These are phyloP conservation scores for Sicyos edulis DNA, from an alignment of 306 rosid genomes.

Conservation along the genomic window DNA sequence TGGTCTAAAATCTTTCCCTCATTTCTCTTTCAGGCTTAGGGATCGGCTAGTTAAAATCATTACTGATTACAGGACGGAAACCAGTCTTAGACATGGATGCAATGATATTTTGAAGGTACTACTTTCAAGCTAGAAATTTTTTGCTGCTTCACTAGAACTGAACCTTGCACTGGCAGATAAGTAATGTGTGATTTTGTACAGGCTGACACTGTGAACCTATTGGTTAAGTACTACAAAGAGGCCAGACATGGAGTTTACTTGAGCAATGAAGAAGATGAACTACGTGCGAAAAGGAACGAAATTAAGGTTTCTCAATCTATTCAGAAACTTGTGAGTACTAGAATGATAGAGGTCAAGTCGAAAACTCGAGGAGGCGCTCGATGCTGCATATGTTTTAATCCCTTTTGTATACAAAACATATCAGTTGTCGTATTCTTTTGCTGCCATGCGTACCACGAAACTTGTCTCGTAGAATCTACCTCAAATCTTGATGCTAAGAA, in stretches of 20 bases:
- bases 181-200: conserved; percentile 34
- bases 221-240: conserved; percentile 80
- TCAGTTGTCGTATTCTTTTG: conserved; percentile 81
- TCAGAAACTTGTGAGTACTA: conserved; percentile 45
- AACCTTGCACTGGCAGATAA: background rate
- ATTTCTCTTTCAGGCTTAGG: conserved; percentile 59
- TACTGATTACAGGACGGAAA: conserved; percentile 94
- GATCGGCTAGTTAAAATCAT: conserved; percentile 88
- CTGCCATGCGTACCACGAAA: conserved; percentile 46
- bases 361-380: conserved; percentile 88
- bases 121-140: background rate
- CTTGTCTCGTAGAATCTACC: conserved; percentile 78
- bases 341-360: conserved; percentile 55
- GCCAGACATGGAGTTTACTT: conserved; percentile 77
- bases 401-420: conserved; percentile 67
- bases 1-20: conserved; percentile 10
- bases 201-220: conserved; percentile 88
- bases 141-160: background rate
- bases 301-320: conserved; percentile 37
- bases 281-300: conserved; percentile 49
- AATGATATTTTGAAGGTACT: conserved; percentile 89
- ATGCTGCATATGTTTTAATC: conserved; percentile 97
- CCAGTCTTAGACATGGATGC: conserved; percentile 93
- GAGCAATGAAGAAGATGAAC: conserved; percentile 65
- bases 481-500: conserved; percentile 32